A percentile compares a stretch with the other conserved stretches of the same genome.
Conservation (phyloP, 2,329 filamentous ascomycete genomes). For the Xylaria multiplex region DNA sequence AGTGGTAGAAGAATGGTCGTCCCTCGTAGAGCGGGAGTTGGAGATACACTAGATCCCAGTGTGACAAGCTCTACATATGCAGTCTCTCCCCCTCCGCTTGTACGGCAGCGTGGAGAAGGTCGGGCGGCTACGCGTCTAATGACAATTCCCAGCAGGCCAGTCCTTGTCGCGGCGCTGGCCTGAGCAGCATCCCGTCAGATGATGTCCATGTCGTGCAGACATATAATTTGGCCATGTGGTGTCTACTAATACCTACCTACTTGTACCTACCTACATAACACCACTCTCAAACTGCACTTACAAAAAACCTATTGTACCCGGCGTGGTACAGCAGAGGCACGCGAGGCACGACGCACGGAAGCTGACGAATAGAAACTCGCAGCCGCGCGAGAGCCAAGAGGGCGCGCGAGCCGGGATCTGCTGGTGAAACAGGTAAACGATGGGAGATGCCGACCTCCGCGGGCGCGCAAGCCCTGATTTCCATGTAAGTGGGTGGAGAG, state of each 20-base stretch:
- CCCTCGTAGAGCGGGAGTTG: neutral
- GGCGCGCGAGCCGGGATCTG: slow-evolving; percentile 5
- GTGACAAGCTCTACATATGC: slow-evolving; percentile 14
- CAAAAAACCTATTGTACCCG: too few species aligned
- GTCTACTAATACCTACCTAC: too few species aligned
- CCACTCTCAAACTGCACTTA: too few species aligned
- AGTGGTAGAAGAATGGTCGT: neutral
- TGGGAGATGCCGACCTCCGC: neutral
- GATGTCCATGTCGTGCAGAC: neutral
- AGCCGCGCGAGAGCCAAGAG: slow-evolving; percentile 7
- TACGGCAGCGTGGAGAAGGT: slow-evolving; percentile 27
- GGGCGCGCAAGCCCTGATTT: neutral
- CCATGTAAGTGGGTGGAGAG: slow-evolving; percentile 11
- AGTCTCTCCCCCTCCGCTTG: slow-evolving; percentile 1
- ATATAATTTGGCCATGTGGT: neutral
- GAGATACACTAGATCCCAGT: neutral
- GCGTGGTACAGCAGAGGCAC: neutral
- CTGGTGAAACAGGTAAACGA: slow-evolving; percentile 16
- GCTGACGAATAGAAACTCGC: slow-evolving; percentile 16
- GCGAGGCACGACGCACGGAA: neutral
- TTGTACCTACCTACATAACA: too few species aligned
- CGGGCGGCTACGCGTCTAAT: slow-evolving; percentile 45
- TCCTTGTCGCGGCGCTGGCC: neutral
- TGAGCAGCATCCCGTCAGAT: slow-evolving; percentile 7
- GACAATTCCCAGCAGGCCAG: slow-evolving; percentile 9